Base-by-base conservation (phyloP, 345 rosid genomes). In the Nasturtium officinale region DNA sequence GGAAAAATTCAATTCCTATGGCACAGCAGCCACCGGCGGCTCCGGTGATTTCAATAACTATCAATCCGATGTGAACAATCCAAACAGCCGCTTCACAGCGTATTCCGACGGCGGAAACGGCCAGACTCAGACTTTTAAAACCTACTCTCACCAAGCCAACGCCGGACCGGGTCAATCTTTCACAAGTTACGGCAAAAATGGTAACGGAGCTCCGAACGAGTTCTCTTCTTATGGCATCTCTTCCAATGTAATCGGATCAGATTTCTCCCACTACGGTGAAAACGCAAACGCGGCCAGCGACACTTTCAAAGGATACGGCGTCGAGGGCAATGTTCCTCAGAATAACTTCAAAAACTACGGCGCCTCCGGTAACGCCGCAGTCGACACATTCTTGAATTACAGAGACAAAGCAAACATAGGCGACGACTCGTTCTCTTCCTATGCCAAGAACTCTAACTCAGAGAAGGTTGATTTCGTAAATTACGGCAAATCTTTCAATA, bases 1-100 rank as follows among this genome's bases (percentile, higher is more conserved):
- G 62, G 85, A 94, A 79, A 80, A 79, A 68, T 91, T 91, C 79
- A 86, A 85, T 76, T 81, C 95, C 23, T 94, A 94, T 75, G 96
- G 90, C 6, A 38, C 75, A 3, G 53, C 69, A 15, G 85, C 87
- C 13, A 83, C 86, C 21, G 91, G 95, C 0, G 96, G 98, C 26
- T 15, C 61, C 13, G 87, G 91, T 9, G 78, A 83, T 1, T 94
- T 94, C 85, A 77, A 45, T 10, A 71, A 33, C 69, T 94, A 94
- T 82, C 84, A 83, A 12, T 58, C 38, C 33, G 65, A 72, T 2
- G 87, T 83, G 3, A 94, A 94, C 78, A 63, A 79, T 5, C 95
- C 97, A 6, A 77, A 84, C 42, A 82, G 83, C 25, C 77, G 78
- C 12, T 94, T 94, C 83, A 79, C 71, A 4, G 78, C 80, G 48